Evolutionary conservation across 1,284 basidiomycete genomes (phyloP), one percentile per base, ranked within the genome.

Genomic region (Malassezia sp.): DNA sequence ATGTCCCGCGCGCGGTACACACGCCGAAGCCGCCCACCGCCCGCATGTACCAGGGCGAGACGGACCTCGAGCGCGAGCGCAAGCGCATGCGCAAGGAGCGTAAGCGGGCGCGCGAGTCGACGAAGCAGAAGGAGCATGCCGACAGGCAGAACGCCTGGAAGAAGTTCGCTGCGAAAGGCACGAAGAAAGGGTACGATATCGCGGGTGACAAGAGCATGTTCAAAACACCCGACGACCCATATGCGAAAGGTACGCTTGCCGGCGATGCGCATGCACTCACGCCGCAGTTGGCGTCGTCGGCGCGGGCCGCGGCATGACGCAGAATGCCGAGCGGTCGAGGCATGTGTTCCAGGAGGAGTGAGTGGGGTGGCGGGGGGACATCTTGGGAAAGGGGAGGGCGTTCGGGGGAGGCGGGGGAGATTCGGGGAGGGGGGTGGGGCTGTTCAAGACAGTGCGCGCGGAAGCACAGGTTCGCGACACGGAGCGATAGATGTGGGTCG

Each of bases 31-130:
- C 34, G 8, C n/a, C n/a, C n/a, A n/a, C n/a, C n/a, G n/a, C n/a
- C n/a, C n/a, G 17, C 34, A 35, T 49, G 53, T 38, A 40, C 42
- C 23, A 56, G 9, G 46, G 43, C 24, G 46, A 49, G 41, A 35
- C 26, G 2, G 38, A 14, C 9, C 26, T 21, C 12, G 14, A 65
- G 82, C 60, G 80, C 75, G 65, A 84, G 88, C 74, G 85, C 84
- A 91, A 89, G 78, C 89, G 89, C 76, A 85, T 84, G 75, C 87
- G 85, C 75, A 93, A 88, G 65, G 90, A 95, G 74, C 93, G 91
- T 76, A 93, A 93, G 74, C 69, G 87, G 49, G 86, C 89, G 74
- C 78, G 75, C 6, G 81, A 81, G 63, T 84, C 86, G 33, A 79
- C 80, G 15, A 91, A 91, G 73, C 82, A 87, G 8, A 85, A 87